These are phyloP conservation scores for Metschnikowia santaceciliae DNA, from an alignment of 805 yeast genomes.

Conservation along the genomic window DNA sequence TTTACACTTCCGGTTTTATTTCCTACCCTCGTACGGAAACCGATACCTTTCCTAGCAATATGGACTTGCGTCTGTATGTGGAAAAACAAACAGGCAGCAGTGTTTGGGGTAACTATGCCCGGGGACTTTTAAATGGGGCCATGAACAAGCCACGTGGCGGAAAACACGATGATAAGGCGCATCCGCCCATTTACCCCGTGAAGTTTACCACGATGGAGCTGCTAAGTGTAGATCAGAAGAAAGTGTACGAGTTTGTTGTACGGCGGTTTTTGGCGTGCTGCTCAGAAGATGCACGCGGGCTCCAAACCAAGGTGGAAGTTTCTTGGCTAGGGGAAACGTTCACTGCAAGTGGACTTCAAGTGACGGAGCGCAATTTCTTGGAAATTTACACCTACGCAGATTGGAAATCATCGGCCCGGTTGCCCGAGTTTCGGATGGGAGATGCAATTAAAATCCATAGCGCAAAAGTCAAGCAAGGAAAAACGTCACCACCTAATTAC, in stretches of 20 bases:
- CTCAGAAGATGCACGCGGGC: conserved; percentile 85
- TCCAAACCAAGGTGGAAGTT: conserved; percentile 54
- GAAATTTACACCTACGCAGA: conserved; percentile 75
- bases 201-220: conserved; percentile 34
- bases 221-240: conserved; percentile 47
- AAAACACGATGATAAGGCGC: conserved; percentile 86
- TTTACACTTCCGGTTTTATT: conserved; percentile 80
- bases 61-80: conserved; percentile 65
- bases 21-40: conserved; percentile 99
- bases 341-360: conserved; percentile 68
- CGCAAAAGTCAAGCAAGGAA: conserved; percentile 65
- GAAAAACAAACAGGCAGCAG: conserved; percentile 52
- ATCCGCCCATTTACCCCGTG: conserved; percentile 97
- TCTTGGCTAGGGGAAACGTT: conserved; percentile 80
- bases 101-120: conserved; percentile 74
- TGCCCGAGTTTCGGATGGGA: conserved; percentile 61
- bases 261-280: conserved; percentile 89
- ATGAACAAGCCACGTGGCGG: conserved; percentile 74
- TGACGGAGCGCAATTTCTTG: conserved; percentile 68
- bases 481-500: conserved; percentile 74
- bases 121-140: conserved; percentile 26
- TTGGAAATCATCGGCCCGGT: conserved; percentile 65
- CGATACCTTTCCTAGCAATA: conserved; percentile 70
- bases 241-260: conserved; percentile 81
- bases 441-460: conserved; percentile 54